Percentiles rank a stretch among this genome's conserved stretches.
phyloP scores from a whole-genome alignment of 2,329 filamentous ascomycete species.

The Aspergillus fructus region DNA sequence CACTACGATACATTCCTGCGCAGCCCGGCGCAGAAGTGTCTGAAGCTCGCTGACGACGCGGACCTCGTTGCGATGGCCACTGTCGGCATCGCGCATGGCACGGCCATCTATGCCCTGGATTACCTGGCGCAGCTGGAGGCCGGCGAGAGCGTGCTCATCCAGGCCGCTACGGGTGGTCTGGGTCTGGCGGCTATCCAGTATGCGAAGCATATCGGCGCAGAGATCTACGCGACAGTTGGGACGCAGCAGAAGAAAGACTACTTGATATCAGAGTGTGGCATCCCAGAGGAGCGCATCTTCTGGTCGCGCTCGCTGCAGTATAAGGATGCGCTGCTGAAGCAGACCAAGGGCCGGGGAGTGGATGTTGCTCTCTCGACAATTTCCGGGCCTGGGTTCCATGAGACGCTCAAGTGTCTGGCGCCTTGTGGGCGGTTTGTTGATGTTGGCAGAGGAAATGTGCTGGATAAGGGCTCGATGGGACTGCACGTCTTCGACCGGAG shows the following conservation, averaged over 20 bases:
- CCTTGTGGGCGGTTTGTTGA: constrained; percentile 48
- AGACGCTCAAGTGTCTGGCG: constrained; percentile 15
- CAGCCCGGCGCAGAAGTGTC: background rate
- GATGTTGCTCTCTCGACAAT: constrained; percentile 20
- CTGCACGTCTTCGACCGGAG: background rate
- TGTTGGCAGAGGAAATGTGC: constrained; percentile 38
- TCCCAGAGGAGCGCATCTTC: constrained; percentile 16
- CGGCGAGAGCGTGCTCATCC: constrained; percentile 21
- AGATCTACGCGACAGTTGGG: constrained; percentile 14
- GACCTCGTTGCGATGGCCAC: background rate
- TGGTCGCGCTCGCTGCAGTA: constrained; percentile 11
- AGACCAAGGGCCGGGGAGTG: constrained; percentile 11
- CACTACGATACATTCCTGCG: constrained; percentile 1
- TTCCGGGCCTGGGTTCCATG: constrained; percentile 13
- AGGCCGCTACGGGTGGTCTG: constrained; percentile 14
- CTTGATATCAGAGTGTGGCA: constrained; percentile 16
- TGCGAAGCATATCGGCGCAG: constrained; percentile 13
- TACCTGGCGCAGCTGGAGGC: constrained; percentile 16
- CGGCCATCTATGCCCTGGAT: constrained; percentile 19
- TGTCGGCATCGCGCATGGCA: constrained; percentile 9
- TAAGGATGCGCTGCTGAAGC: background rate
- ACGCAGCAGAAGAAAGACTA: constrained; percentile 12
- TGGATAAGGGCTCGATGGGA: background rate
- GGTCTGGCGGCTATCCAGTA: constrained; percentile 17
- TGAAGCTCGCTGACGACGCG: background rate